These are phyloP conservation scores for Fusarium sterilihyphosum DNA, from an alignment of 2,329 filamentous ascomycete species.

Conservation along the genomic window DNA sequence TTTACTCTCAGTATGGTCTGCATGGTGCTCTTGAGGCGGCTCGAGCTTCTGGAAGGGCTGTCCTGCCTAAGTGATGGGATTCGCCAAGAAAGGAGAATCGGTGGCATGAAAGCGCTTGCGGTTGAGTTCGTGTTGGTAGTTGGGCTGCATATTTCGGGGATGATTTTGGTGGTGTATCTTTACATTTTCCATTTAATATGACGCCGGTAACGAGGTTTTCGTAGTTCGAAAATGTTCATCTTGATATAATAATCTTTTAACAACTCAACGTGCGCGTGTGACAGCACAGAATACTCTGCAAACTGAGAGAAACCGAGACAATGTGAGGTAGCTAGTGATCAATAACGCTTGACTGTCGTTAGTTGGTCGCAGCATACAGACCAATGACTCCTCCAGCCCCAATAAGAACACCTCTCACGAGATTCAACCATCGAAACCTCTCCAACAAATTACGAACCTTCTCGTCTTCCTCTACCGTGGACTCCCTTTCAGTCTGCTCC, in stretches of 20 bases:
- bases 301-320: rapidly evolving
- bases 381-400: conserved; percentile 3
- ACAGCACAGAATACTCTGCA: rapidly evolving
- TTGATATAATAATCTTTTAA: not conserved
- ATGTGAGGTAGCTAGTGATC: too few species aligned
- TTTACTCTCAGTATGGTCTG: conserved; percentile 75
- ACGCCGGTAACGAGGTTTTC: not conserved
- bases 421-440: conserved; percentile 3
- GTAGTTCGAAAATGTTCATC: rapidly evolving
- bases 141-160: not conserved
- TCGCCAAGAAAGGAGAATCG: too few species aligned
- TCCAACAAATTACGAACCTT: not conserved
- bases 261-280: rapidly evolving
- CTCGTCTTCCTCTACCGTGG: not conserved
- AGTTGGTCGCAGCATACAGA: not conserved
- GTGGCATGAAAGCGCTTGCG: too few species aligned
- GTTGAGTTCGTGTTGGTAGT: not conserved
- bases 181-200: not conserved
- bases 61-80: conserved; percentile 20
- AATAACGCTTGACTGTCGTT: rapidly evolving
- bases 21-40: conserved; percentile 63
- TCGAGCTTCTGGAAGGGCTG: conserved; percentile 42
- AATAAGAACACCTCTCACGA: not conserved
- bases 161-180: not conserved
- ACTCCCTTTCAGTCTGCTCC: not conserved